phyloP scores from a whole-genome alignment of 208 protist genomes.

The Leishmania martiniquensis region DNA sequence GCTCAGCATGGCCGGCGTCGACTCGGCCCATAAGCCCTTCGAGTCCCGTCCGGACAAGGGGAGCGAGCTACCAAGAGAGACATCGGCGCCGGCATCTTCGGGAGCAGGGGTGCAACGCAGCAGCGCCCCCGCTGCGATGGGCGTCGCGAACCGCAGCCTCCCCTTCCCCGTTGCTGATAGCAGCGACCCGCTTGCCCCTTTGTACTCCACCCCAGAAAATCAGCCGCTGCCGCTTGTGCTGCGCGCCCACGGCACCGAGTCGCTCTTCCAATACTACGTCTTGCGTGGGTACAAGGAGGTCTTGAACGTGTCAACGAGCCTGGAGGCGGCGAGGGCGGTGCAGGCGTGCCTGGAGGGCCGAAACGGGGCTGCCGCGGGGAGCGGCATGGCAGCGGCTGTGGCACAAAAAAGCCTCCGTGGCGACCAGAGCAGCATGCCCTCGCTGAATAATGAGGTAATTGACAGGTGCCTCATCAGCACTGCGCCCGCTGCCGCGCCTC shows the following conservation, averaged over 20 bases:
- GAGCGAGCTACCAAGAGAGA: not conserved
- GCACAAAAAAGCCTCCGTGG: not conserved
- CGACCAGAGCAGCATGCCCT: not conserved
- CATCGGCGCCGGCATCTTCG: not conserved
- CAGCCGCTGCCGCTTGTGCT: slow-evolving; percentile 23
- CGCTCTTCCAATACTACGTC: slow-evolving; percentile 62
- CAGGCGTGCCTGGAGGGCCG: slow-evolving; percentile 13
- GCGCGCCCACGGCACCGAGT: slow-evolving; percentile 17
- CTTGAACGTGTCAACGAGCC: slow-evolving; percentile 10
- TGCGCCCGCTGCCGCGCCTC: not conserved
- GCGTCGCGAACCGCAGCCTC: not conserved
- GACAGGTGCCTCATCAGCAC: slow-evolving; percentile 8
- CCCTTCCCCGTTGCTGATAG: slow-evolving; percentile 15
- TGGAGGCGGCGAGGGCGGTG: slow-evolving; percentile 22
- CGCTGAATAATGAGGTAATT: not conserved
- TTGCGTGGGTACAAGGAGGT: slow-evolving; percentile 56
- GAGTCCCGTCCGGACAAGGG: not conserved
- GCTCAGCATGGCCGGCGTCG: slow-evolving; percentile 11
- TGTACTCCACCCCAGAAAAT: slow-evolving; percentile 22
- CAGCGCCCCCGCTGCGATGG: not conserved
- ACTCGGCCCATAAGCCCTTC: not conserved
- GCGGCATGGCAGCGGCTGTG: not conserved
- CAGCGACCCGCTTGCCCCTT: slow-evolving; percentile 17
- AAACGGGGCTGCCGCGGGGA: not conserved
- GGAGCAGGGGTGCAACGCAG: not conserved